Evolutionary conservation across 345 rosid genomes (phyloP), one percentile per base, ranked within the genome.

Genomic region (Kandelia obovata): DNA sequence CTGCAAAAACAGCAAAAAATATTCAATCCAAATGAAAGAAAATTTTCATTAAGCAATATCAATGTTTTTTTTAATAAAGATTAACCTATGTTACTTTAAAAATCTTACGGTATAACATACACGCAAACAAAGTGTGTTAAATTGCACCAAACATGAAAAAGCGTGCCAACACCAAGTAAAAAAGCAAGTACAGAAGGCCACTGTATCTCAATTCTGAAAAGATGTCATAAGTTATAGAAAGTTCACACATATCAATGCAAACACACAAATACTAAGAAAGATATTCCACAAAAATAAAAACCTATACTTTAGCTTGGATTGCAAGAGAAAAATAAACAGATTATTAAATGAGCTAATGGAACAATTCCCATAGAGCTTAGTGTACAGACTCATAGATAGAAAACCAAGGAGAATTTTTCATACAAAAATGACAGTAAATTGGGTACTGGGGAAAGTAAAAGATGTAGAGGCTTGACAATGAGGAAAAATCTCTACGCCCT

Each of bases 1-100:
- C 97, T 95, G 83, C 75, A 72, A 75, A 25, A 39, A 74, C 96
- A 1, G 68, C 68, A 7, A 58, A 55, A 35, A 70, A 65, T 17
- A 17, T 6, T 62, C 61, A 49, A n/a, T 20, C 17, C 59, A 61
- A 67, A 72, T 4, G 39, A 8, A 58, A 61, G 16, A 26, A 10
- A 23, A 13, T 21, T n/a, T 55, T 55, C 28, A 23, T 89, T 94
- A 97, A 78, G 89, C 96, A 4, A 89, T 91, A 68, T 88, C 97
- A 20, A 94, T 89, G 66, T 79, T 81, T 67, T 91, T 89, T 43
- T 43, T 13, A 43, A 43, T 43, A 43, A 43, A 43, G 16, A 43
- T 43, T 13, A 43, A 13, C 49, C 17, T 13, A 43, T 2, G 3
- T 11, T 9, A 39, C 47, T 9, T 39, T 10, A 9, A 39, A 39